phyloP scores from a whole-genome alignment of 495 filamentous ascomycete species.

The Recurvomyces mirabilis region DNA sequence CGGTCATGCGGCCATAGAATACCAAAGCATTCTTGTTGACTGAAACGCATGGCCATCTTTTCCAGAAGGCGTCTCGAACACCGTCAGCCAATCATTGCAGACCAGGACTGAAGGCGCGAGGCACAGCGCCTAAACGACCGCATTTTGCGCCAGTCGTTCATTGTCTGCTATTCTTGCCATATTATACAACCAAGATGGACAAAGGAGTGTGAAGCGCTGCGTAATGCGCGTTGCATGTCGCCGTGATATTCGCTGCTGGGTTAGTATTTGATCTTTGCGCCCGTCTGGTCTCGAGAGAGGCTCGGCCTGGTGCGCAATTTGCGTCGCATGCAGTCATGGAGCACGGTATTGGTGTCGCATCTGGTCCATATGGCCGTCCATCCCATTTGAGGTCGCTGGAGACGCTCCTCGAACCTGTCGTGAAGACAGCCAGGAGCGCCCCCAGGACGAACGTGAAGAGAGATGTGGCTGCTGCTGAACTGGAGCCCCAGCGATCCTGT shows the following conservation, averaged over 20 bases:
- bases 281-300: not conserved
- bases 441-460: not conserved
- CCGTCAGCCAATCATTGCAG: constrained; percentile 17
- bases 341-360: not conserved
- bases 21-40: constrained; percentile 4
- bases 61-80: constrained; percentile 12
- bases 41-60: constrained; percentile 15
- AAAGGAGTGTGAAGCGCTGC: too few relatives aligned
- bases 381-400: not conserved
- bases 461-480: too few relatives aligned
- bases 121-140: constrained; percentile 8
- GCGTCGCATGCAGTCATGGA: constrained; percentile 5
- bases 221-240: constrained; percentile 1
- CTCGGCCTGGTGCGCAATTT: not conserved
- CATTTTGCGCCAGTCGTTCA: constrained; percentile 2
- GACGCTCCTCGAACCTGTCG: constrained; percentile 1
- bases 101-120: not conserved
- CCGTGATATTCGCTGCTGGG: not conserved
- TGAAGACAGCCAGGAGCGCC: constrained; percentile 2
- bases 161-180: constrained; percentile 10
- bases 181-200: not conserved
- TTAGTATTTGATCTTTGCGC: not conserved
- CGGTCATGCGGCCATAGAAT: constrained; percentile 19
- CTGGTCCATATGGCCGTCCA: not conserved
- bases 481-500: not conserved